Base-by-base conservation (phyloP, 805 yeast species). In the Sugiyamaella marilandica region DNA sequence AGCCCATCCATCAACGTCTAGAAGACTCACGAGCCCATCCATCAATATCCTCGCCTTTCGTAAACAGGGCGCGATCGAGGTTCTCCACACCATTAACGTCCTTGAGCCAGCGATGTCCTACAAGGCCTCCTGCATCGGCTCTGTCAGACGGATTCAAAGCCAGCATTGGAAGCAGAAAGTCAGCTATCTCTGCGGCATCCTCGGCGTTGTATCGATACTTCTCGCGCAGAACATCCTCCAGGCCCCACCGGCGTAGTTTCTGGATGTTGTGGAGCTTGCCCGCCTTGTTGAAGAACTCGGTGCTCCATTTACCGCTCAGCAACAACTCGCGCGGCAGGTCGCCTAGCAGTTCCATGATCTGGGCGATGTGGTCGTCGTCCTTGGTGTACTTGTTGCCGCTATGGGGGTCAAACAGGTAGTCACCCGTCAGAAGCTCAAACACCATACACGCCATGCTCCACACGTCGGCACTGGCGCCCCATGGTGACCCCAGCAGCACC, bases 361-460 rank as follows among this genome's bases (percentile, higher is more conserved):
- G 98, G 0, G 98, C 98, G 61, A 94, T 77, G 68, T 94, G 99
- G 67, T 94, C 99, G 65, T 92, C 97, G 68, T 91, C 96, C 64
- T 91, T 91, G 47, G 83, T 67, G 70, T 88, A 92, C 3, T 85
- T 74, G 37, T 60, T 45, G 33, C 73, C 73, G 35, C 61, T 60
- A 49, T 82, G 80, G 4, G 99, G 99, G 67, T 92, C 97, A 68
- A 92, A 94, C 47, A 94, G 69, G 63, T 91, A 91, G 69, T 92
- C 98, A 2, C 98, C 98, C 0, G 99, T 92, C 43, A 92, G 69
- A 21, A 94, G 75, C 71, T 94, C 99, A 70, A 94, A 94, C 0
- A 87, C 75, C 62, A 94, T 71, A 70, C 98, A 91, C 0, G 95
- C 97, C 62, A 87, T 75, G n/a, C 96, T 87, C 99, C 99, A 94